A percentile compares a stretch with the other conserved stretches of the same genome.
phyloP scores from a whole-genome alignment of 768 basidiomycete genomes.

The Trichaptum fuscoviolaceum region DNA sequence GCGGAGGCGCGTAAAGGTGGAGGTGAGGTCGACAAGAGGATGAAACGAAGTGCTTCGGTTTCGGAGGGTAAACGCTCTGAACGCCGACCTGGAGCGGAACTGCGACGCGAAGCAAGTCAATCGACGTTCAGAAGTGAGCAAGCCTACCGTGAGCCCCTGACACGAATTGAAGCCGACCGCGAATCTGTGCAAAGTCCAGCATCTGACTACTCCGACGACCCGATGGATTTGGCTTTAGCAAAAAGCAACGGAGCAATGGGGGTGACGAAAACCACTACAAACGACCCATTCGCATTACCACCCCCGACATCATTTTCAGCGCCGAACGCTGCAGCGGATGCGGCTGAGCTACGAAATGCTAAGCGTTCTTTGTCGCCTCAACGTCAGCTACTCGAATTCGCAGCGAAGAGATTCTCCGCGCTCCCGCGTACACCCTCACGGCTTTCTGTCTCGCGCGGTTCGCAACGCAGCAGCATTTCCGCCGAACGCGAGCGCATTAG shows the following conservation, averaged over 20 bases:
- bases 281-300: neutral
- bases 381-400: neutral
- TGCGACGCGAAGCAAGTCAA: neutral
- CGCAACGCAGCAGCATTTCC: conserved; percentile 9
- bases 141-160: neutral
- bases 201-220: neutral
- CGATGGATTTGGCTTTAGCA: neutral
- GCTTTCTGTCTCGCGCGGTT: conserved; percentile 32
- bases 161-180: neutral
- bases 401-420: conserved; percentile 32
- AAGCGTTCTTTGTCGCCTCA: neutral
- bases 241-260: neutral
- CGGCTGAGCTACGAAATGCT: neutral
- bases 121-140: neutral
- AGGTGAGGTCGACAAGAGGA: conserved; percentile 32
- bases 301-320: neutral
- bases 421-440: conserved; percentile 65
- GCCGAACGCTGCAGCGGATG: neutral
- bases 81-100: neutral
- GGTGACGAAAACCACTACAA: neutral
- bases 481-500: conserved; percentile 16
- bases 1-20: conserved; percentile 27
- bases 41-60: conserved; percentile 35
- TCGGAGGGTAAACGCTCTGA: neutral
- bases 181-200: neutral